Evolutionary conservation across 2,329 filamentous ascomycete species (phyloP).

Genomic region (Fusarium oxysporum): DNA sequence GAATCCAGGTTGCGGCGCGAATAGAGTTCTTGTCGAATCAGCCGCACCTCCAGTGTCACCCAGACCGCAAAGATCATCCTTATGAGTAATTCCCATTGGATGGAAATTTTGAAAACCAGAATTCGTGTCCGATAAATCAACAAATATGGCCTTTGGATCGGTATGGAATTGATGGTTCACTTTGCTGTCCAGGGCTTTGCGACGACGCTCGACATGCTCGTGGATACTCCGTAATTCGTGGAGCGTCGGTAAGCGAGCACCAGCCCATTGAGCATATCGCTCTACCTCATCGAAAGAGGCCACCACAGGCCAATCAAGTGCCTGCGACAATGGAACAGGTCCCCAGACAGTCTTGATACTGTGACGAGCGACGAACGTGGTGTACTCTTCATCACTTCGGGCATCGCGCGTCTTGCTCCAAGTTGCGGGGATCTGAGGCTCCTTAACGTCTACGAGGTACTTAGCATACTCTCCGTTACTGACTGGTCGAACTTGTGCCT

Average conservation of each 20-base stretch:
- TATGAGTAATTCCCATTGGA: conserved; percentile 11
- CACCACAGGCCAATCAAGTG: conserved; percentile 24
- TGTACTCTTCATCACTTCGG: neutral
- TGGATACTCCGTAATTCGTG: conserved; percentile 29
- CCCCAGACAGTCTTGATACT: conserved; percentile 28
- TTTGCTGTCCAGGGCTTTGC: neutral
- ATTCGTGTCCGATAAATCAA: conserved; percentile 9
- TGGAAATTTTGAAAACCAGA: conserved; percentile 25
- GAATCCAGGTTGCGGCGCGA: conserved; percentile 20
- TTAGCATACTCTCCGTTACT: conserved; percentile 24
- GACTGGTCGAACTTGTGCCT: conserved; percentile 20
- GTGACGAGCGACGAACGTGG: conserved; percentile 7
- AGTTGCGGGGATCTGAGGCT: neutral
- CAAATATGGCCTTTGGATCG: conserved; percentile 2
- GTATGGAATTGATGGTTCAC: conserved; percentile 11
- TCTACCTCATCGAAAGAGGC: conserved; percentile 29
- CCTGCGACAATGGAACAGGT: neutral
- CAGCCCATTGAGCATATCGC: conserved; percentile 12
- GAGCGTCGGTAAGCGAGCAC: conserved; percentile 24
- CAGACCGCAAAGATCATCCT: conserved; percentile 12
- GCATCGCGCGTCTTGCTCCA: conserved; percentile 2
- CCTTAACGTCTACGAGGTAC: neutral
- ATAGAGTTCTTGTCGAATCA: conserved; percentile 20
- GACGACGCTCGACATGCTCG: neutral
- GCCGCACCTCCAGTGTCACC: conserved; percentile 28